Base-by-base conservation (phyloP, 2,329 filamentous ascomycete genomes). In the Ophiobolus disseminans region DNA sequence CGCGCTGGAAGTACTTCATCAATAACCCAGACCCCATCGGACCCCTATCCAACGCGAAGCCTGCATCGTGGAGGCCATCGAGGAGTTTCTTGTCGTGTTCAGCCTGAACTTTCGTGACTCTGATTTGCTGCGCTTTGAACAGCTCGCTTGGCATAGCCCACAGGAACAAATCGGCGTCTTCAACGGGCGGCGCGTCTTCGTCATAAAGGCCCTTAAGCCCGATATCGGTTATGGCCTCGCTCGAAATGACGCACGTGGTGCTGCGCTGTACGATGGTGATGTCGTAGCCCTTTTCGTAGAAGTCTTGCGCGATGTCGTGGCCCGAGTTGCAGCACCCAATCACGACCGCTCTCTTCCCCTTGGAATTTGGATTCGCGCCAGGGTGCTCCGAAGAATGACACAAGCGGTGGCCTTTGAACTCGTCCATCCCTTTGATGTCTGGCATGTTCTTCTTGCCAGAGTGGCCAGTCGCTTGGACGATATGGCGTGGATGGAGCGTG, bases 291-390 rank as follows among this genome's bases (percentile, higher is more conserved):
- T 73, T 73, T 17, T 74, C 68, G 28, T 72, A 68, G 70, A 78
- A 79, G 58, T 80, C 76, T 58, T 78, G 73, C 2, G 77, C 75
- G 19, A 80, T 72, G 56, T 80, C 78, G 60, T 80, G 77, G 39
- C 73, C 77, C 0, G 77, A 79, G 53, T 80, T 80, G 40, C 75
- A 79, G 14, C 73, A 75, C 20, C 79, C 78, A 13, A 81, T 64
- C 1, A 81, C 73, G 23, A 80, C 57, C 4, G 73, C 78, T 23
- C 69, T 69, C 44, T 79, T 78, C 21, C 75, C 75, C 16, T 64
- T 65, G 8, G 57, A 55, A 13, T 72, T 57, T 4, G 60, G 64
- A 0, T 70, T 69, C 3, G 67, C 66, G 35, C 68, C 68, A 6
- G 56, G 57, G 36, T 70, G 69, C 26, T 63, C 65, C 19, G 66